phyloP scores from a whole-genome alignment of 2,329 filamentous ascomycete genomes.

The Venturia carpophila region DNA sequence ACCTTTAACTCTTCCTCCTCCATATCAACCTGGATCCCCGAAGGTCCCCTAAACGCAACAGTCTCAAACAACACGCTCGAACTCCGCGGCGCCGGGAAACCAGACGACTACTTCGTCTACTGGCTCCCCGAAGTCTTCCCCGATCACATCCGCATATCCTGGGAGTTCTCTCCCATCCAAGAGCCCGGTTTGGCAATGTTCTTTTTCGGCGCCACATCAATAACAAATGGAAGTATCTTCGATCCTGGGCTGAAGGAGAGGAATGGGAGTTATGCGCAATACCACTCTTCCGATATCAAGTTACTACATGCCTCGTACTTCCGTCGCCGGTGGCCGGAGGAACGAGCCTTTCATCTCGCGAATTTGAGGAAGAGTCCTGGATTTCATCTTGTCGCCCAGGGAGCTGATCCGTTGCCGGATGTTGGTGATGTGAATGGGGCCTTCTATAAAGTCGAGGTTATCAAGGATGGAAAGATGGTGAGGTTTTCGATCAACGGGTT shows the following conservation, averaged over 20 bases:
- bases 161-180: conserved; percentile 28
- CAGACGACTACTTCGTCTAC: conserved; percentile 29
- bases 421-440: conserved; percentile 26
- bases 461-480: conserved; percentile 28
- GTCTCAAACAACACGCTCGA: conserved; percentile 26
- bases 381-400: conserved; percentile 27
- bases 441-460: conserved; percentile 28
- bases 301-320: conserved; percentile 11
- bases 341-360: conserved; percentile 27
- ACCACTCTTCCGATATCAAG: neutral
- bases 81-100: conserved; percentile 25
- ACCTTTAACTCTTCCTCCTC: conserved; percentile 24
- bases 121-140: conserved; percentile 30
- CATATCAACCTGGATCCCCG: conserved; percentile 29
- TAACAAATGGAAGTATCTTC: conserved; percentile 27
- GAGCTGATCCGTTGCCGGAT: conserved; percentile 27
- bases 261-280: conserved; percentile 23
- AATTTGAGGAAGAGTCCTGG: conserved; percentile 29
- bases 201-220: conserved; percentile 29
- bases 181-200: conserved; percentile 31
- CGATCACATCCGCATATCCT: conserved; percentile 28
- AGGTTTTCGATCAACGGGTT: conserved; percentile 27
- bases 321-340: conserved; percentile 20
- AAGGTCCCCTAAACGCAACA: conserved; percentile 26
- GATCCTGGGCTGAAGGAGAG: conserved; percentile 24